A percentile compares a stretch with the other conserved stretches of the same genome.
phyloP scores from a whole-genome alignment of 1,284 basidiomycete species.

The Tilletia indica region DNA sequence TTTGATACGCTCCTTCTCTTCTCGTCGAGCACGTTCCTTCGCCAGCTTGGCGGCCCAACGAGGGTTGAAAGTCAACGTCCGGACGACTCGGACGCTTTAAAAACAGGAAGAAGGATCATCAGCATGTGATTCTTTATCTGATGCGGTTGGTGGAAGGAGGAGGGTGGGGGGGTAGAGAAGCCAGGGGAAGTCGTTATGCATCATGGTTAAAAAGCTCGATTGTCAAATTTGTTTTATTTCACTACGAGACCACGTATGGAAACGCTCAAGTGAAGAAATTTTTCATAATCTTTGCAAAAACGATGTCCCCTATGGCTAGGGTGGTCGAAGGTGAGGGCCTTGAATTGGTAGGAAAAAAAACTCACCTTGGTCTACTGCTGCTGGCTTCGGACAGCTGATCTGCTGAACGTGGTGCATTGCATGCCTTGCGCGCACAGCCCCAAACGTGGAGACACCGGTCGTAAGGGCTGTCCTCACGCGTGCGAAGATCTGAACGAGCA shows the following conservation, averaged over 20 bases:
- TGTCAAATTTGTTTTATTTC: conserved; percentile 54
- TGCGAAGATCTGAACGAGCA: conserved; percentile 54
- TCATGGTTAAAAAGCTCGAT: conserved; percentile 55
- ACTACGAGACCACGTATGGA: conserved; percentile 25
- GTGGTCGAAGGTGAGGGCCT: not conserved
- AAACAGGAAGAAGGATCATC: conserved; percentile 2
- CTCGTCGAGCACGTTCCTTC: conserved; percentile 36
- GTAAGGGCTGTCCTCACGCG: conserved; percentile 48
- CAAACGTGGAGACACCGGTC: conserved; percentile 53
- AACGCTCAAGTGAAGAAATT: conserved; percentile 56
- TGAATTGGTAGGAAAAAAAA: not conserved
- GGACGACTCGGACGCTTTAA: conserved; percentile 46
- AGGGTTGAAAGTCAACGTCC: conserved; percentile 48
- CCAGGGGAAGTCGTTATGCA: conserved; percentile 28
- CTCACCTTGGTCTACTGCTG: not conserved
- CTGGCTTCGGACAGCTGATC: conserved; percentile 34
- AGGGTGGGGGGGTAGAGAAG: not conserved
- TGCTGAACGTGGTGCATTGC: conserved; percentile 44
- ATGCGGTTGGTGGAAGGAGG: conserved; percentile 7
- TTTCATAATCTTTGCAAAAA: conserved; percentile 49
- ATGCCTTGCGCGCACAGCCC: conserved; percentile 46
- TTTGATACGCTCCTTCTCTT: conserved; percentile 28
- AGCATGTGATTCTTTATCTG: not conserved
- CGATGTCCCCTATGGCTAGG: not conserved
- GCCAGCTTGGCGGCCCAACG: conserved; percentile 54